Base-by-base conservation (phyloP, 2,329 filamentous ascomycete genomes). In the Cladosporium sp. region DNA sequence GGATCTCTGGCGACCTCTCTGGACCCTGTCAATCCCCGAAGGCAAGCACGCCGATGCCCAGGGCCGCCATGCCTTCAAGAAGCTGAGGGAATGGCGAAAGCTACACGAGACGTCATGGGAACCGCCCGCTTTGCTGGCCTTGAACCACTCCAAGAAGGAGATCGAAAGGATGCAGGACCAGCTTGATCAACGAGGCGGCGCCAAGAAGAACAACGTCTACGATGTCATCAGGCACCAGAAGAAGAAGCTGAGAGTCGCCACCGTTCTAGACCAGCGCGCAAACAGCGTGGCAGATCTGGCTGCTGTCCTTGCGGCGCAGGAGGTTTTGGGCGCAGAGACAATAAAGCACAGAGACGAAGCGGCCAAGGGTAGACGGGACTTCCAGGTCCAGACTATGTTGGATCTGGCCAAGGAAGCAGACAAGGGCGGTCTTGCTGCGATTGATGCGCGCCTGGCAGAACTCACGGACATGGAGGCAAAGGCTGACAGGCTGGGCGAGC, bases 231-330 rank as follows among this genome's bases (percentile, higher is more conserved):
- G 68, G 64, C 66, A 71, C 74, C 71, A 66, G 71, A 77, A 69
- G 79, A 81, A 70, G 75, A 81, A 80, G 68, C 82, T 84, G 75
- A 81, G 82, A 66, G 79, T 83, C 25, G 82, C 82, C n/a, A 79
- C 79, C 64, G 78, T 89, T 53, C 88, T 88, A 86, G 80, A 89
- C 71, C 87, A 89, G 73, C 87, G 86, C 74, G 86, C 85, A n/a
- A 88, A 86, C 65, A 82, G 80, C 51, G 81, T 88, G 23, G 87
- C 86, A 5, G 87, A 89, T 71, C 73, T 88, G 26, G 85, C 86
- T 0, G 83, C 84, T 23, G 85, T 88, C 3, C 73, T 89, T 61
- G 67, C 75, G 28, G 79, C 83, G 67, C 84, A 86, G 70, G 77
- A 82, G 49, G 70, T 77, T 54, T 75, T 73, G 46, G 77, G 74